Evolutionary conservation across 306 rosid genomes (phyloP).

Genomic region (Malus asiatica): DNA sequence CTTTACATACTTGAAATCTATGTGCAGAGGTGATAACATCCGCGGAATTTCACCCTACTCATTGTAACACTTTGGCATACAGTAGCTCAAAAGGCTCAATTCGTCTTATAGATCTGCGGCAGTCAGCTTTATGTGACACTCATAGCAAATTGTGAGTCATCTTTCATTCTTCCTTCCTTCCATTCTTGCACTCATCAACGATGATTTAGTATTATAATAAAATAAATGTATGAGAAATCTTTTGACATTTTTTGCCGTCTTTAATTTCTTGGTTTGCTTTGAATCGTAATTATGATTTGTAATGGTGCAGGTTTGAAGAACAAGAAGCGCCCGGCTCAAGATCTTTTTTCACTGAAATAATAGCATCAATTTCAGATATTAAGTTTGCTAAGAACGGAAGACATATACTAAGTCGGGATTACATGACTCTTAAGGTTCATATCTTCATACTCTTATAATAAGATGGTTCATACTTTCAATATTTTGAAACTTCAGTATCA

Average conservation of each 20-base stretch:
- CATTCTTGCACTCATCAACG: neutral
- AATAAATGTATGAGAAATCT: neutral
- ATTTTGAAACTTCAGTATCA: neutral
- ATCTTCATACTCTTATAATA: neutral
- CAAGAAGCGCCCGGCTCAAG: slow-evolving; percentile 89
- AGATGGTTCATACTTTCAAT: neutral
- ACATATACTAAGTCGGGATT: slow-evolving; percentile 93
- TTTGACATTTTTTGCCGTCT: neutral
- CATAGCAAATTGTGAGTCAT: slow-evolving; percentile 77
- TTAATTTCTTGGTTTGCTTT: neutral
- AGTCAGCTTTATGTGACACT: slow-evolving; percentile 94
- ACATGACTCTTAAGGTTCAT: slow-evolving; percentile 92
- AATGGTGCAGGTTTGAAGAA: slow-evolving; percentile 81
- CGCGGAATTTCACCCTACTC: slow-evolving; percentile 96
- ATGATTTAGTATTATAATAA: neutral
- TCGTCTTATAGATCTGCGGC: slow-evolving; percentile 93
- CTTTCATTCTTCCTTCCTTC: neutral
- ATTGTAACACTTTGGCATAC: slow-evolving; percentile 87
- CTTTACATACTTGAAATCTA: slow-evolving; percentile 12
- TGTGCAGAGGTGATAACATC: slow-evolving; percentile 96
- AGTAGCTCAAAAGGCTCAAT: slow-evolving; percentile 99
- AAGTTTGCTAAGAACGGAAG: slow-evolving; percentile 90
- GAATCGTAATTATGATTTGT: neutral
- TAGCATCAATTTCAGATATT: slow-evolving; percentile 96
- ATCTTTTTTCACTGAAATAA: slow-evolving; percentile 96